Evolutionary conservation across 768 basidiomycete species (phyloP), one percentile per base, ranked within the genome.

Genomic region (Rhizopogon sp.): DNA sequence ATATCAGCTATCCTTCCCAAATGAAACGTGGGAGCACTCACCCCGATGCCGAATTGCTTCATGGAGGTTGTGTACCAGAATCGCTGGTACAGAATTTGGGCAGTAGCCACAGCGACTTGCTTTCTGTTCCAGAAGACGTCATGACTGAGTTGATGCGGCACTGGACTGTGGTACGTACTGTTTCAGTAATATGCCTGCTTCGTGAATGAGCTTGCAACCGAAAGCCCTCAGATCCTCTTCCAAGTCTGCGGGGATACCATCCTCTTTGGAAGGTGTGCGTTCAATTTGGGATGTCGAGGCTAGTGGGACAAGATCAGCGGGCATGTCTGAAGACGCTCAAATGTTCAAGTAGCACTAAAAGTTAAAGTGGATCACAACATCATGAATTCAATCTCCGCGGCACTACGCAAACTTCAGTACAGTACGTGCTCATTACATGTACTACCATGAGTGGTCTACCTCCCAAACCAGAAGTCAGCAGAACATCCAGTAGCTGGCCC

Each of bases 61-160:
- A 99, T 84, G 7, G 93, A 96, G 4, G 88, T 87, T 16, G 96
- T 90, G 72, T 83, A 98, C 90, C 90, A 98, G 76, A 99, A 99
- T 35, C 96, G 79, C 59, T 99, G 97, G 67, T 95, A 96, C 1
- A 99, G 74, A 33, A 98, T 92, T 67, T 98, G 95, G 0, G 97
- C 97, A 1, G 95, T 92, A 6, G 97, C 93, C 52, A 98, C 90
- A 13, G 95, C 95, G 29, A 97, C 95, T 68, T 99, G 97, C 60
- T 98, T 97, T 71, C 89, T 91, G 69, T 59, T 9, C 25, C 43
- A 39, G 31, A 37, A 50, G 14, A 22, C 16, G 42, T 6, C 10
- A 14, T 8, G 4, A 55, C 25, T 45, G 46, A 20, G 35, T 42
- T 52, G 44, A 25, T 22, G 64, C 28, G 9, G 31, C 9, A 43